Conservation (phyloP, 805 yeast species). For the Saturnispora hagleri region DNA sequence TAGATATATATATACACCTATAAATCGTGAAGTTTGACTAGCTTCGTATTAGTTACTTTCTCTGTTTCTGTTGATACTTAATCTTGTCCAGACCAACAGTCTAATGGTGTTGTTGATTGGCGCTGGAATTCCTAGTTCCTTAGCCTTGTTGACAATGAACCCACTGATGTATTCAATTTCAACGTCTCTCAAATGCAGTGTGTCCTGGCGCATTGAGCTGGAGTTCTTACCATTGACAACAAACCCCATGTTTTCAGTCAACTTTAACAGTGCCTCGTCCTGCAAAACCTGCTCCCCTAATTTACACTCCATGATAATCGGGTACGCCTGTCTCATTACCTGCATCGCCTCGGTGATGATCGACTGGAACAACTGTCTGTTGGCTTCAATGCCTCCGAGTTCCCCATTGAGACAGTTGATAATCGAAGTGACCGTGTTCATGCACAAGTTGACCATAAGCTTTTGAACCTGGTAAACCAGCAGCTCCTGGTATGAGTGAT, state of each 20-base stretch:
- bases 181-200: slow-evolving; percentile 43
- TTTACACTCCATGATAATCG: slow-evolving; percentile 24
- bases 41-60: background rate
- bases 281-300: slow-evolving; percentile 27
- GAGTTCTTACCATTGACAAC: slow-evolving; percentile 39
- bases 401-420: slow-evolving; percentile 75
- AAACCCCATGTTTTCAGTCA: slow-evolving; percentile 22
- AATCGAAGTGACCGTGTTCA: slow-evolving; percentile 76
- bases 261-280: slow-evolving; percentile 28
- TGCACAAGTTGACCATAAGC: slow-evolving; percentile 69
- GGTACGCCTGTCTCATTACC: slow-evolving; percentile 29
- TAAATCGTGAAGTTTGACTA: too few species aligned
- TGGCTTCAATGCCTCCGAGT: slow-evolving; percentile 34
- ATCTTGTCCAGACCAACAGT: background rate
- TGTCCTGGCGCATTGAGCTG: slow-evolving; percentile 67
- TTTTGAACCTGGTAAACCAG: slow-evolving; percentile 60
- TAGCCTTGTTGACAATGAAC: slow-evolving; percentile 51
- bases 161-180: slow-evolving; percentile 86
- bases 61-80: slow-evolving; percentile 1
- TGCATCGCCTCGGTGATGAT: slow-evolving; percentile 39
- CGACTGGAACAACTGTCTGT: slow-evolving; percentile 28
- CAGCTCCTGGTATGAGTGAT: slow-evolving; percentile 34
- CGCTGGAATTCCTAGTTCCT: slow-evolving; percentile 33
- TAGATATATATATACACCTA: too few species aligned
- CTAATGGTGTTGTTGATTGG: slow-evolving; percentile 40